Conservation (phyloP, 306 rosid species). For the Pterocarpus macrocarpus region DNA sequence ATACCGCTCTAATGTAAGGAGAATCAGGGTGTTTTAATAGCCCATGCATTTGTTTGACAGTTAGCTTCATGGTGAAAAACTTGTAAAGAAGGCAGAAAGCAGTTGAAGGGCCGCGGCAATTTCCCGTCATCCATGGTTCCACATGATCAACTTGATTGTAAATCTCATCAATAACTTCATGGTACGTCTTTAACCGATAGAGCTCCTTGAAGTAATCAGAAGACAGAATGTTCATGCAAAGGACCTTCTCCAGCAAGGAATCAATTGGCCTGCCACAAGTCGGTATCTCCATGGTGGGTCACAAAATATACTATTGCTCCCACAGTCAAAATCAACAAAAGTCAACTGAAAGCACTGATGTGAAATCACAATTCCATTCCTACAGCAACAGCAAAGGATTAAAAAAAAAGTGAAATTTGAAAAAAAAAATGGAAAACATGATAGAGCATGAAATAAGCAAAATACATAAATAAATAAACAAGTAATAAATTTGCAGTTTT, state of each 20-base stretch:
- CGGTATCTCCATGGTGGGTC: conserved; percentile 79
- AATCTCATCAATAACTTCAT: conserved; percentile 93
- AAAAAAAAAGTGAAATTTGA: conserved; percentile 11
- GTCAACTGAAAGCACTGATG: conserved; percentile 15
- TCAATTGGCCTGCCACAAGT: conserved; percentile 88
- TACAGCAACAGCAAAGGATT: conserved; percentile 30
- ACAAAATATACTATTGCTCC: conserved; percentile 34
- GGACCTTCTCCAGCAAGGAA: conserved; percentile 93
- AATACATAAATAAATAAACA: neutral
- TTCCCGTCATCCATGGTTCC: conserved; percentile 99
- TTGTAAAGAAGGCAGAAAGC: conserved; percentile 93
- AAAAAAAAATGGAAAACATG: neutral
- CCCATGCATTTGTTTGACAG: conserved; percentile 97
- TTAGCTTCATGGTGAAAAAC: conserved; percentile 95
- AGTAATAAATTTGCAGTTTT: neutral
- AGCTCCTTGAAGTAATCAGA: conserved; percentile 99
- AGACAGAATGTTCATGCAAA: conserved; percentile 93
- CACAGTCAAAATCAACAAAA: conserved; percentile 32
- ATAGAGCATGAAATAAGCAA: neutral
- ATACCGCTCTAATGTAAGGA: conserved; percentile 95
- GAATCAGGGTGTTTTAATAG: conserved; percentile 86
- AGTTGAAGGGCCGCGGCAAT: conserved; percentile 97
- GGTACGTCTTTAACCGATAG: conserved; percentile 83
- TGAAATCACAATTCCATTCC: conserved; percentile 48
- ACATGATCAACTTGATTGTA: conserved; percentile 98